Evolutionary conservation across 306 rosid genomes (phyloP).

Genomic region (Mimosa pudica): DNA sequence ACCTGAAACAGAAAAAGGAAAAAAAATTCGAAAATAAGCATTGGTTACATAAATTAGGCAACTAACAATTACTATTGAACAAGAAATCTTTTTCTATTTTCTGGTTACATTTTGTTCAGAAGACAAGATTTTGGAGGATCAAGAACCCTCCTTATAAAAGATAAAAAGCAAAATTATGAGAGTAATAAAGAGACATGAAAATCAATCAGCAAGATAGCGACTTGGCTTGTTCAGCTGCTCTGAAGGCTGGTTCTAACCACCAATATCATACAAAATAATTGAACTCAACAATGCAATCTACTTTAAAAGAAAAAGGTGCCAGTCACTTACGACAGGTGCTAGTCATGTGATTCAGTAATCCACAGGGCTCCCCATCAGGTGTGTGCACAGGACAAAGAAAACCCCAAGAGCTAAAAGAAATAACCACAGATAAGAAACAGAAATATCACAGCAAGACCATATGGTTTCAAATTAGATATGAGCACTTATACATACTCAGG

Average conservation of each 20-base stretch:
- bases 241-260: neutral
- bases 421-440: slow-evolving; percentile 2
- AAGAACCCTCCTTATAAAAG: neutral
- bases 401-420: slow-evolving; percentile 83
- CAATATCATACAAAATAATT: neutral
- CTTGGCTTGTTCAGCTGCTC: neutral
- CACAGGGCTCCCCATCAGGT: slow-evolving; percentile 99
- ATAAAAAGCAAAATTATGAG: neutral
- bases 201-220: neutral
- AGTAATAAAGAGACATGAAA: slow-evolving; percentile 1
- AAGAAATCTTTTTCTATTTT: neutral
- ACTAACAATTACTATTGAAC: slow-evolving; percentile 1
- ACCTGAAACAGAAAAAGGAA: slow-evolving; percentile 51
- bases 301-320: neutral
- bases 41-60: neutral
- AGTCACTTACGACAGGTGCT: slow-evolving; percentile 68
- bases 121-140: neutral
- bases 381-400: slow-evolving; percentile 98
- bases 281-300: neutral
- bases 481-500: slow-evolving; percentile 73
- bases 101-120: neutral
- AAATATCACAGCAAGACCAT: slow-evolving; percentile 9
- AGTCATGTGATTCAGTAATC: slow-evolving; percentile 93
- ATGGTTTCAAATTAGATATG: slow-evolving; percentile 2
- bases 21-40: slow-evolving; percentile 14